Evolutionary conservation across 768 basidiomycete species (phyloP).

Genomic region (Calocybe cyanea): DNA sequence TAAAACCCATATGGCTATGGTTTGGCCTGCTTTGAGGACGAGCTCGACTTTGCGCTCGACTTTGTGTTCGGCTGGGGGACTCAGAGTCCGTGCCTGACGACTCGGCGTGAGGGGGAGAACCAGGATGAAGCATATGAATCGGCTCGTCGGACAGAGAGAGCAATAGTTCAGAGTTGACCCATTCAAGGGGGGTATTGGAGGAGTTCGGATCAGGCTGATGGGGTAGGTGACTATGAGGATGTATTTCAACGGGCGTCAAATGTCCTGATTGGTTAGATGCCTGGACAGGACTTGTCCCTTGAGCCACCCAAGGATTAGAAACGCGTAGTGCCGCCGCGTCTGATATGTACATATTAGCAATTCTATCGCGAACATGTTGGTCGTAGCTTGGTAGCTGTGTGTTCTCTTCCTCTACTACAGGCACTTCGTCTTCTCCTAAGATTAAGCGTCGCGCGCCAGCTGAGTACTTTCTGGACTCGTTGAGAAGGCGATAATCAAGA

Average conservation of each 20-base stretch:
- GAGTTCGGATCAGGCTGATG: constrained; percentile 41
- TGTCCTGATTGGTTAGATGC: constrained; percentile 28
- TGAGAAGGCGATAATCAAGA: constrained; percentile 66
- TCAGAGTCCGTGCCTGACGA: constrained; percentile 19
- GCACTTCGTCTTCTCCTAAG: constrained; percentile 35
- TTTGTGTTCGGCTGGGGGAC: constrained; percentile 20
- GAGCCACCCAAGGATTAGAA: constrained; percentile 57
- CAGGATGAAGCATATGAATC: constrained; percentile 25
- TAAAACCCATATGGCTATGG: constrained; percentile 11
- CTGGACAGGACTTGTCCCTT: constrained; percentile 32
- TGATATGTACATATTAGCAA: constrained; percentile 72
- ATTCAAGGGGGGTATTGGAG: constrained; percentile 52
- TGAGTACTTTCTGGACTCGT: constrained; percentile 72
- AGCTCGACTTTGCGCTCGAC: constrained; percentile 22
- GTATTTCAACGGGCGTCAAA: constrained; percentile 36
- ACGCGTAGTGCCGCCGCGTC: constrained; percentile 62
- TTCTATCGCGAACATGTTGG: constrained; percentile 86
- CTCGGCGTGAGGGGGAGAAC: constrained; percentile 12
- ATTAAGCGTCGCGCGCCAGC: constrained; percentile 74
- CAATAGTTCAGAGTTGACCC: constrained; percentile 84
- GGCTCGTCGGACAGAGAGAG: constrained; percentile 49
- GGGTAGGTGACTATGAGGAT: constrained; percentile 38
- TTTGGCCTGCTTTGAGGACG: constrained; percentile 26
- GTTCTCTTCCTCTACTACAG: constrained; percentile 47
- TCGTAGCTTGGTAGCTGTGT: constrained; percentile 86